Percentiles rank a stretch among this genome's conserved stretches.
These are phyloP conservation scores for Trametes cingulata DNA, from an alignment of 768 basidiomycete species.

Conservation along the genomic window DNA sequence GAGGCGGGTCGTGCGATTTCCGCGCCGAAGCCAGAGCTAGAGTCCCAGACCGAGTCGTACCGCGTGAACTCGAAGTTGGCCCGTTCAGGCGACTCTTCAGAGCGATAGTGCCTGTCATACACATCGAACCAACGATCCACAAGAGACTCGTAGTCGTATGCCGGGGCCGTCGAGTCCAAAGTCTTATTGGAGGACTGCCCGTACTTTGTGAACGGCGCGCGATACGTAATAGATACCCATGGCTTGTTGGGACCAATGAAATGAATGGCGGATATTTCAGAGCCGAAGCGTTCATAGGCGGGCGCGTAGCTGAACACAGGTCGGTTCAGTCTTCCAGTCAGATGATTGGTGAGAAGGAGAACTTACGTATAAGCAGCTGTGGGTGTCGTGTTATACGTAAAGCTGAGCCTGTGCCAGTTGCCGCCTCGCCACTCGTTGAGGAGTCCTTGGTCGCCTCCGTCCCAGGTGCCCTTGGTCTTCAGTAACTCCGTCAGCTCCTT, in stretches of 20 bases:
- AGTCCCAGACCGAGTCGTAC: constrained; percentile 80
- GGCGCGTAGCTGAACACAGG: constrained; percentile 76
- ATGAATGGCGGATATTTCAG: constrained; percentile 83
- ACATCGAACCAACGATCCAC: constrained; percentile 90
- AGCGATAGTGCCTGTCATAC: constrained; percentile 86
- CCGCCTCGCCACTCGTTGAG: constrained; percentile 91
- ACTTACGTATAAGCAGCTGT: constrained; percentile 95
- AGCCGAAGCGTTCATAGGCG: constrained; percentile 91
- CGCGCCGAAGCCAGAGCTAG: constrained; percentile 37
- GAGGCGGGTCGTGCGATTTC: constrained; percentile 24
- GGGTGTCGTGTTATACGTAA: constrained; percentile 97
- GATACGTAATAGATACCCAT: constrained; percentile 76
- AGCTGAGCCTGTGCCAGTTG: constrained; percentile 93
- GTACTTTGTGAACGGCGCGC: constrained; percentile 54
- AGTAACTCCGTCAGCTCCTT: constrained; percentile 68
- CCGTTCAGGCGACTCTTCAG: constrained; percentile 44
- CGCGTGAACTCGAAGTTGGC: constrained; percentile 61
- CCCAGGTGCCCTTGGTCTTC: constrained; percentile 84
- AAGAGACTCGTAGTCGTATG: constrained; percentile 78
- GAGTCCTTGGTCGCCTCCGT: constrained; percentile 98
- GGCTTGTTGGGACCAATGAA: constrained; percentile 98
- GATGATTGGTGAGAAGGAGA: background rate
- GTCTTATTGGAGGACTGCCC: constrained; percentile 31
- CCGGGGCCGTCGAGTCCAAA: constrained; percentile 25
- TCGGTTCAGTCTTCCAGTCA: constrained; percentile 1